These are phyloP conservation scores for Bipolaris bicolor DNA, from an alignment of 2,329 filamentous ascomycete genomes.

Conservation along the genomic window DNA sequence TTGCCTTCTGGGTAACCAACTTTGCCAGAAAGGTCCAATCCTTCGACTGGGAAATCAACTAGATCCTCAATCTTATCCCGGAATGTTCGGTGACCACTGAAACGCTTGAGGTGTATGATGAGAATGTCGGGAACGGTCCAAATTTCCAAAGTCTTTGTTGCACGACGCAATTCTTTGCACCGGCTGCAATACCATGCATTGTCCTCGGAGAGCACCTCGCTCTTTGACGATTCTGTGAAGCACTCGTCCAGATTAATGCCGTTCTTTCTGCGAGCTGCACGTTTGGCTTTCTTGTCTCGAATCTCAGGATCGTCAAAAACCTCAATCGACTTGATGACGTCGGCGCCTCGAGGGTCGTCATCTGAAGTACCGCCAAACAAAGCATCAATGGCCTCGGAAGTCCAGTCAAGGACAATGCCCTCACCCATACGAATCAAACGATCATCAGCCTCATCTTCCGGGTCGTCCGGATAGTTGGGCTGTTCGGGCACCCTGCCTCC, in stretches of 20 bases:
- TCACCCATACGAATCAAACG: slow-evolving; percentile 81
- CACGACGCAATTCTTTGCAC: slow-evolving; percentile 91
- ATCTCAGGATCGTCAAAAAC: slow-evolving; percentile 65
- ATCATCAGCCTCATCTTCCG: slow-evolving; percentile 56
- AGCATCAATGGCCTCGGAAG: slow-evolving; percentile 68
- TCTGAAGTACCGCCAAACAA: slow-evolving; percentile 65
- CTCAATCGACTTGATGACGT: slow-evolving; percentile 65
- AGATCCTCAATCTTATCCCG: slow-evolving; percentile 90
- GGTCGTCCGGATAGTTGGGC: slow-evolving; percentile 38
- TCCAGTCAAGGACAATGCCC: slow-evolving; percentile 88
- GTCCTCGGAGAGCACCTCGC: slow-evolving; percentile 90
- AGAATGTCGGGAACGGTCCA: slow-evolving; percentile 97
- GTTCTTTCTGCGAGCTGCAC: slow-evolving; percentile 69
- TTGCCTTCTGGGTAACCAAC: slow-evolving; percentile 84
- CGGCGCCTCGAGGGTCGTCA: slow-evolving; percentile 62
- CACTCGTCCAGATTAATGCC: slow-evolving; percentile 90
- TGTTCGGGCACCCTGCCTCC: slow-evolving; percentile 35
- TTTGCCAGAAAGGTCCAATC: slow-evolving; percentile 79
- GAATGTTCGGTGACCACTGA: slow-evolving; percentile 81
- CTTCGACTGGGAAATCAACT: slow-evolving; percentile 90
- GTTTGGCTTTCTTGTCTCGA: slow-evolving; percentile 65
- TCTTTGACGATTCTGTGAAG: slow-evolving; percentile 90
- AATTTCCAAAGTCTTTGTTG: slow-evolving; percentile 94
- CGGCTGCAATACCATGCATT: slow-evolving; percentile 98
- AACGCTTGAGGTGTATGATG: slow-evolving; percentile 93